Evolutionary conservation across 2,329 filamentous ascomycete species (phyloP), one percentile per base, ranked within the genome.

Genomic region (Calonectria montana): DNA sequence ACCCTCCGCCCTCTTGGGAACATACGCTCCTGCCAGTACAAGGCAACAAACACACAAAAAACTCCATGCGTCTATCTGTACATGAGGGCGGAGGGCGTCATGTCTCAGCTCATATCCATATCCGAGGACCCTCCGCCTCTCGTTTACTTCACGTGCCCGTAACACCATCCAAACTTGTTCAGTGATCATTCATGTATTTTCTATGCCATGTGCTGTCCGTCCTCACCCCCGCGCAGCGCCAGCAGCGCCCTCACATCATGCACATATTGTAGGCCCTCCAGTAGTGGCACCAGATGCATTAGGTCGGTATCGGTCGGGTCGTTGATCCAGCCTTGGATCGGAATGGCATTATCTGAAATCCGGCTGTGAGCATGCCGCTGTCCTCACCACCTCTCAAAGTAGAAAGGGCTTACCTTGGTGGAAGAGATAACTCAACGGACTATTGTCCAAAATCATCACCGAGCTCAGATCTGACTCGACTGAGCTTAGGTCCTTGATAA

Each of bases 401-500:
- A 15, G 18, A 8, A 16, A 27, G 12, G 27, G 81, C 90, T 81
- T 86, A 97, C 97, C 96, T 92, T 98, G 95, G 82, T 98, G 96
- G 85, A 98, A 98, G 86, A 98, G 94, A 85, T 98, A 99, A 86
- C 96, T 98, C 87, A 98, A 91, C 67, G 97, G 97, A 83, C 95
- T 98, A 82, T 99, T 99, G 86, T 99, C 97, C 84, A 99, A 88
- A 82, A 99, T 99, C 94, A 98, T 98, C 72, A 99, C 97, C 85
- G 95, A 97, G 86, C 96, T 98, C 80, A 99, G 87, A 83, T 99
- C 97, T 21, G 97, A 96, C 87, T 99, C 97, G 48, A 99, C 95
- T 68, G 95, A 94, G 82, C 95, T 97, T 69, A 99, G 87, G 84
- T 99, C 97, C 84, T 99, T 99, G 87, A 99, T 98, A 81, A 98